Evolutionary conservation across 768 basidiomycete genomes (phyloP), one percentile per base, ranked within the genome.

Genomic region (Panaeolus cyanescens): DNA sequence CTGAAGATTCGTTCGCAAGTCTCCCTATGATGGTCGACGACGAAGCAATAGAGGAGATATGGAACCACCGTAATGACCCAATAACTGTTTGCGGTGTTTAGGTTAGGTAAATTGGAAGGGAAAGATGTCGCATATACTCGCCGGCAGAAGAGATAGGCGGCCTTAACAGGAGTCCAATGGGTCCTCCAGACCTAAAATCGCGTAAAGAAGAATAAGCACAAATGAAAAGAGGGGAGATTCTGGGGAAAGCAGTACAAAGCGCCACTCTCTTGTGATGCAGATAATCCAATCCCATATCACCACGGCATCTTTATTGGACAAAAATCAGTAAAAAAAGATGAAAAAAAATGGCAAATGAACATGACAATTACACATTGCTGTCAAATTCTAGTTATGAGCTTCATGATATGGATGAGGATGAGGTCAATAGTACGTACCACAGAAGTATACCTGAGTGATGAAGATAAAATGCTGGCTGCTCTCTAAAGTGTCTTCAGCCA

Each of bases 241-340:
- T 15, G 45, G 45, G 25, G 45, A 50, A 50, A 50, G 45, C 25
- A 28, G 67, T 74, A 92, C 91, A 75, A 89, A 92, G 68, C 84
- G 83, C 79, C 86, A 92, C 74, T 92, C 91, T 75, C 89, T 81
- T 39, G 88, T 85, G 61, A 92, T 73, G 72, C 88, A 89, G 69
- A 90, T 86, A 70, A 90, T 79, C 91, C 91, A 93, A 79, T 93
- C 91, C 91, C 91, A 93, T 56, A 92, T 74, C 62, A 91, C 87
- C 55, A 93, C 87, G 59, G 91, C 88, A 74, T 93, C 91, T 92
- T 70, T 56, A 64, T 64, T 59, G 58, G 61, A 55, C 68, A 64
- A 70, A 61, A 65, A 69, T 60, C 59, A 59, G 62, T 59, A 67
- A 71, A 67, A 76, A 64, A 71, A 65, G 65, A 64, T 58, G 62